Evolutionary conservation across 805 yeast species (phyloP).

Genomic region (Candida ulmi): DNA sequence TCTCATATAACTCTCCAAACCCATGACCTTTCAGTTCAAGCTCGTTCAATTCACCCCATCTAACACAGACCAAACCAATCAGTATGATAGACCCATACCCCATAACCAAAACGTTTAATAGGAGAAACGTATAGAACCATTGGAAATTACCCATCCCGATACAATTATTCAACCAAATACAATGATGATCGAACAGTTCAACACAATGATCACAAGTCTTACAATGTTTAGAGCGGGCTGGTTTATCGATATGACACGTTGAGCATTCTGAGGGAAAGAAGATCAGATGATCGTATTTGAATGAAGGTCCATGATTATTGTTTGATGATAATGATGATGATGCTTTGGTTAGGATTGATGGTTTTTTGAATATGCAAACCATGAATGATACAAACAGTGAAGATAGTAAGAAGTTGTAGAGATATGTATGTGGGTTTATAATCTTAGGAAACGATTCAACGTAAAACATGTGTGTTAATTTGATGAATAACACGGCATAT

Average conservation of each 20-base stretch:
- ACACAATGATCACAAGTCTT: constrained; percentile 60
- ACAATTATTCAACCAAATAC: constrained; percentile 70
- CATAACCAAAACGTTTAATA: constrained; percentile 40
- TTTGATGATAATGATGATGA: neutral
- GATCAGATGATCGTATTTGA: constrained; percentile 14
- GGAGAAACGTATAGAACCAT: constrained; percentile 53
- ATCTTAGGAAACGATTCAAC: constrained; percentile 7
- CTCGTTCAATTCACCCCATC: constrained; percentile 1
- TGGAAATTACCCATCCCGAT: constrained; percentile 61
- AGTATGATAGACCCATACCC: constrained; percentile 35
- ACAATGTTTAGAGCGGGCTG: constrained; percentile 76
- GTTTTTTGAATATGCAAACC: constrained; percentile 9
- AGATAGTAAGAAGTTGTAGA: constrained; percentile 10
- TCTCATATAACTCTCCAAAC: too few species aligned
- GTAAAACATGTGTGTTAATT: constrained; percentile 14
- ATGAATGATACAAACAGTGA: constrained; percentile 8
- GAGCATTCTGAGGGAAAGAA: constrained; percentile 31
- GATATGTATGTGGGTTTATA: constrained; percentile 9
- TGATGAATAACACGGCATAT: constrained; percentile 9
- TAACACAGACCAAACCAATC: constrained; percentile 4
- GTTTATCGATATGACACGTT: constrained; percentile 58
- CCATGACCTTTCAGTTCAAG: constrained; percentile 4
- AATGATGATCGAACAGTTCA: constrained; percentile 66
- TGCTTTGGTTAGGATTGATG: too few species aligned
- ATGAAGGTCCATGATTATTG: constrained; percentile 3